phyloP scores from a whole-genome alignment of 176 grass and related monocot species.

The Bothriochloa decipiens region DNA sequence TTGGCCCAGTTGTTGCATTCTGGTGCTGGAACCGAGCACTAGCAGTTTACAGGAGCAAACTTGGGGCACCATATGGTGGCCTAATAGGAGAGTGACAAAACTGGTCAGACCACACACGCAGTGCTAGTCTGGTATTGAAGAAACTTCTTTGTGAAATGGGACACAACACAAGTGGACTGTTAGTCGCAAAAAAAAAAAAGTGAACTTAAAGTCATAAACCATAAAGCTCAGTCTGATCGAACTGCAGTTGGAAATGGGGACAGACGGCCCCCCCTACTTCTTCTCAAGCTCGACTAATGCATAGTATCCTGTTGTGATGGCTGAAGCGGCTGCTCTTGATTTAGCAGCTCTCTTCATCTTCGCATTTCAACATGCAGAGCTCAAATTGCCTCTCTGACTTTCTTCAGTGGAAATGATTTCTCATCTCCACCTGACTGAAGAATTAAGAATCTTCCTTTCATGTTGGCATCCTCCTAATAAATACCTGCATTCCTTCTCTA shows the following conservation, averaged over 20 bases:
- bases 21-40: constrained; percentile 17
- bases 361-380: no score
- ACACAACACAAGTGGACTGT: not conserved
- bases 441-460: not conserved
- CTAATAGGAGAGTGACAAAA: constrained; percentile 13
- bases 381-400: no score
- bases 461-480: not conserved
- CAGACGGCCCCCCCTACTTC: not conserved
- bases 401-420: no score
- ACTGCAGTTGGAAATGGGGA: not conserved
- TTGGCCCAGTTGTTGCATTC: constrained; percentile 1
- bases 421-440: no score
- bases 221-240: constrained; percentile 2
- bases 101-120: not conserved
- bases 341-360: no score
- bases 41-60: constrained; percentile 24
- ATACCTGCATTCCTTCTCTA: not conserved
- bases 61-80: not conserved
- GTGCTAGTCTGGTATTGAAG: not conserved
- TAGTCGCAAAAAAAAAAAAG: not conserved
- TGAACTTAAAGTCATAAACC: not conserved
- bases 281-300: no score
- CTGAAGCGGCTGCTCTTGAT: no score
- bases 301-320: no score
- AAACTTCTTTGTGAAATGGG: constrained; percentile 12